phyloP scores from a whole-genome alignment of 1,139 yeast species.

The Taphrina communis region DNA sequence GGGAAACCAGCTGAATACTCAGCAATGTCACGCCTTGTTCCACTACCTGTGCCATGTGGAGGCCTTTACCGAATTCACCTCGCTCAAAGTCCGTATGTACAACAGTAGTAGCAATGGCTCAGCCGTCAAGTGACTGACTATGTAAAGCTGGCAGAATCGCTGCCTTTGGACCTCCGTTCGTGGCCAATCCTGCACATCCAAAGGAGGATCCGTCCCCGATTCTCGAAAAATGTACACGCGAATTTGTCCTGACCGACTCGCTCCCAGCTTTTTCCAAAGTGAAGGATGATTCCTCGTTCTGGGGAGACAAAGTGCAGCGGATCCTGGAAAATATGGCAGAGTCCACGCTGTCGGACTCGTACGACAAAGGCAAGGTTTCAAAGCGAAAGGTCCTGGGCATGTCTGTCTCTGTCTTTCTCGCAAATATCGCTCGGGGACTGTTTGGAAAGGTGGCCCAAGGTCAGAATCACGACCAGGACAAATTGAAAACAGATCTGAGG shows the following conservation, averaged over 20 bases:
- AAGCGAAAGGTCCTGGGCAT: conserved; percentile 43
- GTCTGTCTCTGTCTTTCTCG: conserved; percentile 37
- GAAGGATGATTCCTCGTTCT: conserved; percentile 35
- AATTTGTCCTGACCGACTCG: conserved; percentile 39
- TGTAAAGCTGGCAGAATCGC: conserved; percentile 28
- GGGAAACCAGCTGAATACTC: conserved; percentile 1
- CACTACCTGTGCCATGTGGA: conserved; percentile 38
- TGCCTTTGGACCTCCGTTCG: conserved; percentile 36
- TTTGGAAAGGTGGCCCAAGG: conserved; percentile 37
- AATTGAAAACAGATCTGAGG: background rate
- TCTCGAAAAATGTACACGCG: conserved; percentile 27
- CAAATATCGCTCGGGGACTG: conserved; percentile 38
- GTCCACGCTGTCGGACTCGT: conserved; percentile 41
- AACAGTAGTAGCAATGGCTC: background rate
- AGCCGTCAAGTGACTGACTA: background rate
- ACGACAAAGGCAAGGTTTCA: conserved; percentile 42
- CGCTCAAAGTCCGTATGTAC: conserved; percentile 34
- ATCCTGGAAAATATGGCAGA: conserved; percentile 41
- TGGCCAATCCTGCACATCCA: conserved; percentile 17
- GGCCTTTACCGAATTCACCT: conserved; percentile 34
- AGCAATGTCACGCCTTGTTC: conserved; percentile 26
- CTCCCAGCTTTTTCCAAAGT: conserved; percentile 40
- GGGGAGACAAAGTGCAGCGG: conserved; percentile 40
- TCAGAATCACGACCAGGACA: conserved; percentile 3
- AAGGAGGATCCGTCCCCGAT: conserved; percentile 36